A percentile compares a stretch with the other conserved stretches of the same genome.
These are phyloP conservation scores for Pichia cactophila DNA, from an alignment of 1,139 yeast species.

Conservation along the genomic window DNA sequence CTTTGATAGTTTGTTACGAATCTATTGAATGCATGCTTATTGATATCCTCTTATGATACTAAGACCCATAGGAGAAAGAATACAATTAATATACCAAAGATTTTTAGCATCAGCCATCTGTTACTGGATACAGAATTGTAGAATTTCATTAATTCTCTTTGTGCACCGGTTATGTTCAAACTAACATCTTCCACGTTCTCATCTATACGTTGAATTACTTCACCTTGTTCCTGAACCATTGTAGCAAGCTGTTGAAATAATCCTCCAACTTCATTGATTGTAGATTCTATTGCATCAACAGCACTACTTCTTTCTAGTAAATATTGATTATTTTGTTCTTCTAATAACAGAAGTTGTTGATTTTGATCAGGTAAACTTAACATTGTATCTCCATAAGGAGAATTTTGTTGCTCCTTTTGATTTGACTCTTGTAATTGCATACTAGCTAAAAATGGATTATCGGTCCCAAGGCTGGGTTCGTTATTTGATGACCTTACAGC, in stretches of 20 bases:
- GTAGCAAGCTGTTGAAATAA: constrained; percentile 91
- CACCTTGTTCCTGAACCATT: constrained; percentile 98
- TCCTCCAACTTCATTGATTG: constrained; percentile 94
- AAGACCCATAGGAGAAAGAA: constrained; percentile 75
- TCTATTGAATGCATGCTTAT: neutral
- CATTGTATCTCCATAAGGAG: constrained; percentile 23
- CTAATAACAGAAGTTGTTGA: constrained; percentile 65
- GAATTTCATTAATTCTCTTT: constrained; percentile 83
- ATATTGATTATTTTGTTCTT: constrained; percentile 62
- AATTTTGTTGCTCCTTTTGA: neutral
- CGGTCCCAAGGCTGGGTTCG: constrained; percentile 3
- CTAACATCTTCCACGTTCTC: constrained; percentile 91
- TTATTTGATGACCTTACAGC: constrained; percentile 17
- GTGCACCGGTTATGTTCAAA: constrained; percentile 87
- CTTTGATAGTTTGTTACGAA: neutral
- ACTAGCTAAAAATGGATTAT: constrained; percentile 34
- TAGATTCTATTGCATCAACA: constrained; percentile 90
- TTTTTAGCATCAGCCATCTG: constrained; percentile 85
- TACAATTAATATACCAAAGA: constrained; percentile 78
- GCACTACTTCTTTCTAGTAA: constrained; percentile 81
- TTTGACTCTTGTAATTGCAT: constrained; percentile 14
- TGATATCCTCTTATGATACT: constrained; percentile 29
- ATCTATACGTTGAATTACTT: constrained; percentile 89
- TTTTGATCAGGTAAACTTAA: constrained; percentile 35
- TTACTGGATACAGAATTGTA: constrained; percentile 83